Base-by-base conservation (phyloP, 2,329 filamentous ascomycete genomes). In the Endothia cerciana region DNA sequence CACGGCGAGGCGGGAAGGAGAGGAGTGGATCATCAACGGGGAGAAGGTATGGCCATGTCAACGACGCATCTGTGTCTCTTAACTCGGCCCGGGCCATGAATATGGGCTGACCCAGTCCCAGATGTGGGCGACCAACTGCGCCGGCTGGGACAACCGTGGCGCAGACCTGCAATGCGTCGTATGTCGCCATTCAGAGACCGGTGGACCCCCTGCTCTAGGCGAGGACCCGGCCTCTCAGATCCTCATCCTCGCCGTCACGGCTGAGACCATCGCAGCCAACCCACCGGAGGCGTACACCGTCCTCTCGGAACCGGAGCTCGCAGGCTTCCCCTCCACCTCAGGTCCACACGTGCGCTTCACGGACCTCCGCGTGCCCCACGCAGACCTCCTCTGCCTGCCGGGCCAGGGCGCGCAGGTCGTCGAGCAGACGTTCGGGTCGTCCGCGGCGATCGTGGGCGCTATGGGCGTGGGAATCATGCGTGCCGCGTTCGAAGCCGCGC, bases 381-480 rank as follows among this genome's bases (percentile, higher is more conserved):
- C 77, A 60, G 82, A 85, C 59, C 72, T 85, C 0, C 78, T 87
- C 10, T 80, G 77, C 22, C 69, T 74, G 2, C 80, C 80, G 0
- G 82, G 80, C 2, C 71, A 76, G 38, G 84, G 79, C 2, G 79
- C 78, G 0, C 69, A 76, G 13, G 68, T 85, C 3, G 78, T 83
- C 0, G 77, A 78, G 19, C 70, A 72, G 25, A 75, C 79, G 0
- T 84, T 86, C 63, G 80, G 80, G 4, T 64, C 68, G 15, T 76
- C 70, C 25, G 83, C 83, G 1, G 79, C 80, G 1, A 74, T 87
- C 0, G 84, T 86, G 0, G 83, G 83, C 1, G 83, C 84, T 2
- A 86, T 87, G 80, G 77, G 77, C 11, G 81, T 83, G 0, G 82
- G 83, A 2, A 74, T 87, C 49, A 84, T 85, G 82, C 78, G 84